These are phyloP conservation scores for Fistulifera pelliculosa DNA, from an alignment of 108 stramenopile genomes.

Conservation along the genomic window DNA sequence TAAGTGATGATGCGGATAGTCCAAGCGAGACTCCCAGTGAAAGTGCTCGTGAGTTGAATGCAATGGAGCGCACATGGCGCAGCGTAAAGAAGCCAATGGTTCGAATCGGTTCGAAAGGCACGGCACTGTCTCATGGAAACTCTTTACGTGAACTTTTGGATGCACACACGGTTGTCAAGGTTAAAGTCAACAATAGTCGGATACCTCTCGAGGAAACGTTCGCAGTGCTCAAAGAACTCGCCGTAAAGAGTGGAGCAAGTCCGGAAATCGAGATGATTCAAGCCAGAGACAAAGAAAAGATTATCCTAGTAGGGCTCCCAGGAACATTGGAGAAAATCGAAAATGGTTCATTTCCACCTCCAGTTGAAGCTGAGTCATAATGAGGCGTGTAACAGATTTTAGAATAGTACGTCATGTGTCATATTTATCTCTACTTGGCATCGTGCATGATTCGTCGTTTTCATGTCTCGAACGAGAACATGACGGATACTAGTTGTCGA, in stretches of 20 bases:
- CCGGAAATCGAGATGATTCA: constrained; percentile 41
- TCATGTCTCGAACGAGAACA: too few species aligned
- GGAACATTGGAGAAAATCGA: constrained; percentile 39
- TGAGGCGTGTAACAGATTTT: too few species aligned
- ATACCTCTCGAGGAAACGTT: constrained; percentile 27
- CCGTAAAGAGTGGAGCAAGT: constrained; percentile 35
- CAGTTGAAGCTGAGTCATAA: not conserved
- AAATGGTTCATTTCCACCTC: constrained; percentile 42
- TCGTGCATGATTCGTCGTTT: too few species aligned
- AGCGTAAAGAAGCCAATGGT: constrained; percentile 47
- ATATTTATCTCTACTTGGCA: too few species aligned
- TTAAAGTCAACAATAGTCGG: constrained; percentile 43
- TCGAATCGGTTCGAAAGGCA: constrained; percentile 44
- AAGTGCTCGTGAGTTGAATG: not conserved
- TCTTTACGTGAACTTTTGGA: constrained; percentile 44
- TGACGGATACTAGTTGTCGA: too few species aligned
- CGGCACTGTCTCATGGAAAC: constrained; percentile 42
- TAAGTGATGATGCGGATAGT: too few species aligned
- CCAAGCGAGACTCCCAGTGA: too few species aligned
- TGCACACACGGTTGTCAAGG: constrained; percentile 49
- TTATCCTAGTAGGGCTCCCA: constrained; percentile 40
- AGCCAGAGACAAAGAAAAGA: constrained; percentile 26
- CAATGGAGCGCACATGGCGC: constrained; percentile 41
- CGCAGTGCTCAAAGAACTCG: constrained; percentile 20
- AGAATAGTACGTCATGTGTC: too few species aligned